phyloP scores from a whole-genome alignment of 2,329 filamentous ascomycete genomes.

The Curvularia eragrostidis region DNA sequence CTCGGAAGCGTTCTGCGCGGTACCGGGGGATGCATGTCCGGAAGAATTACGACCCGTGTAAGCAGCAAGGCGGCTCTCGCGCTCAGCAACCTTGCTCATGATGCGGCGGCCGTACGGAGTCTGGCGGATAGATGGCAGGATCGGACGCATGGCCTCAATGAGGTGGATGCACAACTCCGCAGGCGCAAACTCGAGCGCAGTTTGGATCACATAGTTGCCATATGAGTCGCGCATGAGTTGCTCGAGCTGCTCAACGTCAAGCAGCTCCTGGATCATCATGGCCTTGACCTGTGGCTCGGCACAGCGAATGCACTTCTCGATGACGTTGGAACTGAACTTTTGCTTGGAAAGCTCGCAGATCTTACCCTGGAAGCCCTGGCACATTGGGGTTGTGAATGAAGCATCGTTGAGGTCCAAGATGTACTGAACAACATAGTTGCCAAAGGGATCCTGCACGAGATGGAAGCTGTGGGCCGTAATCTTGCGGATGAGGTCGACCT shows the following conservation, averaged over 20 bases:
- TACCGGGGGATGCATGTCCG: constrained; percentile 38
- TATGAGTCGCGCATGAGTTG: constrained; percentile 89
- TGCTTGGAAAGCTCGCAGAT: constrained; percentile 80
- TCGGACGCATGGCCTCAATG: constrained; percentile 83
- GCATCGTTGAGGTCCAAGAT: constrained; percentile 92
- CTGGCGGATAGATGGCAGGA: constrained; percentile 82
- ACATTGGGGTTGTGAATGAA: constrained; percentile 86
- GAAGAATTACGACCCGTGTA: constrained; percentile 39
- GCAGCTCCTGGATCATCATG: constrained; percentile 84
- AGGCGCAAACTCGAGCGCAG: constrained; percentile 62
- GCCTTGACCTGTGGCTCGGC: constrained; percentile 76
- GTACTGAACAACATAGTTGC: constrained; percentile 99
- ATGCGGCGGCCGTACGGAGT: constrained; percentile 96
- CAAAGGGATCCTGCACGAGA: constrained; percentile 94
- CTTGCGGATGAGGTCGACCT: constrained; percentile 80
- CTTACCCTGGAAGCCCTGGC: constrained; percentile 78
- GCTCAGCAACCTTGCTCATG: constrained; percentile 78
- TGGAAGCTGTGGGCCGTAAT: constrained; percentile 89
- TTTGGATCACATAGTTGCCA: constrained; percentile 98
- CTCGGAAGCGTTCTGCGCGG: constrained; percentile 35
- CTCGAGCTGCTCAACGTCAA: constrained; percentile 77
- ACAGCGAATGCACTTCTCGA: constrained; percentile 90
- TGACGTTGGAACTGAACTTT: constrained; percentile 99
- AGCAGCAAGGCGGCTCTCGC: constrained; percentile 52
- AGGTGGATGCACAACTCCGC: constrained; percentile 59